These are phyloP conservation scores for Fusarium stilboides DNA, from an alignment of 2,329 filamentous ascomycete species.

Conservation along the genomic window DNA sequence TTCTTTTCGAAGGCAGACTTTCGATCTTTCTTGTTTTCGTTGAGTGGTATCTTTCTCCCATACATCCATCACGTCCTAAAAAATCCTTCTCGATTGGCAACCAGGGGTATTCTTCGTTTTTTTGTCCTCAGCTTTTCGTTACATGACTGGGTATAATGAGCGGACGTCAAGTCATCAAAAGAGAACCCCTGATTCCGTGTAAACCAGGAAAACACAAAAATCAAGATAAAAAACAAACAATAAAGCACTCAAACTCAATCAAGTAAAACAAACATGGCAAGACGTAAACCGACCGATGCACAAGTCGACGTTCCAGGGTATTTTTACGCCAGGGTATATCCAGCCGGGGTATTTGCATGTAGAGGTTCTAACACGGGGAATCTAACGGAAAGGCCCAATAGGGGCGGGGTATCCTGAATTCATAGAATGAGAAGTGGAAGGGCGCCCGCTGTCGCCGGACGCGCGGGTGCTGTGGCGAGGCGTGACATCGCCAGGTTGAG, in stretches of 20 bases:
- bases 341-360: conserved; percentile 73
- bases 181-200: conserved; percentile 47
- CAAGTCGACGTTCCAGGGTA: conserved; percentile 65
- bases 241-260: conserved; percentile 37
- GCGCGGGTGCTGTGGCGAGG: conserved; percentile 87
- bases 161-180: conserved; percentile 55
- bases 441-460: conserved; percentile 91
- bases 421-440: conserved; percentile 94
- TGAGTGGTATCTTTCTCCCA: conserved; percentile 50
- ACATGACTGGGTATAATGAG: conserved; percentile 56
- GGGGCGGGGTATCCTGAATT: conserved; percentile 96
- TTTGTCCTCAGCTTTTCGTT: conserved; percentile 52
- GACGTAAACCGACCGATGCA: conserved; percentile 64
- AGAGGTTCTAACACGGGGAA: conserved; percentile 63
- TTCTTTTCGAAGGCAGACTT: conserved; percentile 38
- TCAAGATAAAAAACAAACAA: conserved; percentile 33
- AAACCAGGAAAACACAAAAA: conserved; percentile 46
- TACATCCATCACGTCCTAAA: conserved; percentile 46
- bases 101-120: conserved; percentile 55
- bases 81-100: conserved; percentile 47
- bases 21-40: conserved; percentile 45
- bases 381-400: conserved; percentile 92
- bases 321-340: conserved; percentile 77
- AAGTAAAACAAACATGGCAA: conserved; percentile 51
- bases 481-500: conserved; percentile 84